Conservation (phyloP, 1,284 basidiomycete species). For the Rhodotorula sp. region DNA sequence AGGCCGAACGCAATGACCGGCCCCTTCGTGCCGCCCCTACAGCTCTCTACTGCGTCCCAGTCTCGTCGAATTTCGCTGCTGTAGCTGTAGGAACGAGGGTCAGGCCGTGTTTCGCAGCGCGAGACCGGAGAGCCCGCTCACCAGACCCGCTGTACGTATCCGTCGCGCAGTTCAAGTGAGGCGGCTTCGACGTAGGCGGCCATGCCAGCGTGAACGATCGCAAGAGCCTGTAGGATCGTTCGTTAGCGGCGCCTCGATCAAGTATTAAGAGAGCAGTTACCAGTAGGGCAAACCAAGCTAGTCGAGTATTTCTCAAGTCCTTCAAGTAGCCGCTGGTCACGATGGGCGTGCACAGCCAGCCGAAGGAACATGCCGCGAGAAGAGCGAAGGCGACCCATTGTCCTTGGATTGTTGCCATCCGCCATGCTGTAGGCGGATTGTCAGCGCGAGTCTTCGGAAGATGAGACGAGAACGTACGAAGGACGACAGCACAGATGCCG, state of each 20-base stretch:
- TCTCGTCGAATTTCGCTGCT: no score
- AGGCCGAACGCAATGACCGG: no score
- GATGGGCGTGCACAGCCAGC: slow-evolving; percentile 9
- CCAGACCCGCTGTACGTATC: no score
- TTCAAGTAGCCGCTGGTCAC: neutral
- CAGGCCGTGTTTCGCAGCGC: no score
- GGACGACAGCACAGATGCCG: slow-evolving; percentile 1
- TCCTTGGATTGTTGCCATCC: neutral
- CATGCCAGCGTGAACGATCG: neutral
- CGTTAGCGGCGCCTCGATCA: no score
- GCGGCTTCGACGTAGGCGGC: slow-evolving; percentile 6
- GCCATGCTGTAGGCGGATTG: slow-evolving; percentile 4
- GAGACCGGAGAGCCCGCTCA: no score
- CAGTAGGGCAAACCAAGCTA: neutral
- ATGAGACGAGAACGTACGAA: neutral
- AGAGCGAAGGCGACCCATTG: slow-evolving; percentile 3
- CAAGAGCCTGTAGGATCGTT: no score
- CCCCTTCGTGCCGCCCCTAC: no score
- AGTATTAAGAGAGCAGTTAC: neutral
- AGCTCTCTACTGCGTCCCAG: no score
- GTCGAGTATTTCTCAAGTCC: neutral
- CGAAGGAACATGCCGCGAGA: neutral
- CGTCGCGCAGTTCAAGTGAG: no score
- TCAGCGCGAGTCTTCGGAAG: neutral
- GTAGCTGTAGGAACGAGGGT: no score